Conservation (phyloP, 2,329 filamentous ascomycete genomes). For the Ophiobolus disseminans region DNA sequence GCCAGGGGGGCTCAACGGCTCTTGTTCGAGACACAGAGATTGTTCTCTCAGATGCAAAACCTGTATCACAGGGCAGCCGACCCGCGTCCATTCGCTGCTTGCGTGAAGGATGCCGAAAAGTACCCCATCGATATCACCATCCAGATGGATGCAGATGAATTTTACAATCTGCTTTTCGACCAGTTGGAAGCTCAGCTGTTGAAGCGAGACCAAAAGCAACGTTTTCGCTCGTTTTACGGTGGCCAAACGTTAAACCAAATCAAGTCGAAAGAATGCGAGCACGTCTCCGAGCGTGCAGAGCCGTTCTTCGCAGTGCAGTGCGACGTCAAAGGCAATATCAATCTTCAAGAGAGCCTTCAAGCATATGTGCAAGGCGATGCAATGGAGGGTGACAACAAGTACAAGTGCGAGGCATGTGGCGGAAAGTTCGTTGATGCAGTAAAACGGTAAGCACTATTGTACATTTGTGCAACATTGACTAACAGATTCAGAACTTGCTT, state of each 20-base stretch:
- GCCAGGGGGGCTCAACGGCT: slow-evolving; percentile 67
- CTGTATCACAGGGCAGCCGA: slow-evolving; percentile 77
- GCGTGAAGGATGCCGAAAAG: slow-evolving; percentile 83
- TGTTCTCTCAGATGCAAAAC: slow-evolving; percentile 88
- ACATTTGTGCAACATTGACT: slow-evolving; percentile 9
- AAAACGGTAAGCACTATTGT: slow-evolving; percentile 66
- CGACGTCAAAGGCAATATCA: slow-evolving; percentile 90
- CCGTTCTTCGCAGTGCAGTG: slow-evolving; percentile 94
- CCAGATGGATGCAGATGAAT: slow-evolving; percentile 99
- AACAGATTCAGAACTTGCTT: slow-evolving; percentile 72
- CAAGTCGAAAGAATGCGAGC: slow-evolving; percentile 90
- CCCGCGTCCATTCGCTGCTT: slow-evolving; percentile 73
- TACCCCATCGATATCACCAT: slow-evolving; percentile 81
- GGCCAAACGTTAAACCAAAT: slow-evolving; percentile 94
- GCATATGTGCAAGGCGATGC: slow-evolving; percentile 97
- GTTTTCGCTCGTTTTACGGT: slow-evolving; percentile 84
- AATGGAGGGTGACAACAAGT: slow-evolving; percentile 98
- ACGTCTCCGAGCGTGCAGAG: slow-evolving; percentile 89
- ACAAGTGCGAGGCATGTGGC: slow-evolving; percentile 91
- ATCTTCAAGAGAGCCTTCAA: slow-evolving; percentile 83
- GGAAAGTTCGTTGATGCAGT: slow-evolving; percentile 86
- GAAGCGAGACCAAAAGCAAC: slow-evolving; percentile 70
- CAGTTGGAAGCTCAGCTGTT: slow-evolving; percentile 85
- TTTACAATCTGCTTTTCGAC: slow-evolving; percentile 93
- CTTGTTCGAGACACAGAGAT: slow-evolving; percentile 76